These are phyloP conservation scores for Gonium pectorale DNA, from an alignment of 139 green algal species.

Conservation along the genomic window DNA sequence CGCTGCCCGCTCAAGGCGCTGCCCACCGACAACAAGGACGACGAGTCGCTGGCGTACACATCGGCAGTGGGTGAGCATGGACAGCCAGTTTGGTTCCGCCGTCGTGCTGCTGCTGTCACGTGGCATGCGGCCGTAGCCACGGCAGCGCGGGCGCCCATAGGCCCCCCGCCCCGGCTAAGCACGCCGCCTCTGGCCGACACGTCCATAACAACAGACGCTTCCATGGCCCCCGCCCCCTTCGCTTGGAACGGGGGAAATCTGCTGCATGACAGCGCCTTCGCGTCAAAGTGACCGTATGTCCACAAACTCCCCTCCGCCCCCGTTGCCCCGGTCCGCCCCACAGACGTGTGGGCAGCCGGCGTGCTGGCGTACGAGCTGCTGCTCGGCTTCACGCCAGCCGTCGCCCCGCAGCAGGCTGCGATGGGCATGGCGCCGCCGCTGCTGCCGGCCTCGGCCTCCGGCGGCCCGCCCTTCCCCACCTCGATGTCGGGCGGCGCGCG, in stretches of 20 bases:
- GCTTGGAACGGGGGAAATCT: no score
- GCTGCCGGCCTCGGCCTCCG: background rate
- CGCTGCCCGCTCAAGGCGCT: constrained; percentile 52
- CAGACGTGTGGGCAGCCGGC: constrained; percentile 40
- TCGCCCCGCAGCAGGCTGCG: background rate
- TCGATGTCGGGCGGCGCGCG: background rate
- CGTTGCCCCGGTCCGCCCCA: no score
- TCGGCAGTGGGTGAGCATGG: constrained; percentile 30
- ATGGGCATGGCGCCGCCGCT: no score
- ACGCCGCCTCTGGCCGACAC: no score
- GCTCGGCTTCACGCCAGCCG: constrained; percentile 23
- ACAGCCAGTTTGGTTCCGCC: background rate
- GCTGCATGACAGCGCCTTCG: no score
- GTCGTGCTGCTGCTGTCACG: background rate
- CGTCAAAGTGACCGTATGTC: no score
- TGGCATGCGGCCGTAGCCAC: background rate
- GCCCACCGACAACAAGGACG: constrained; percentile 53
- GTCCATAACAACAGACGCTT: no score
- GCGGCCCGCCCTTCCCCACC: constrained; percentile 9
- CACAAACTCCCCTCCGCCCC: no score
- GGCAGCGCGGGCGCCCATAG: no score
- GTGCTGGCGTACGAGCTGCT: constrained; percentile 42
- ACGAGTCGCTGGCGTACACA: constrained; percentile 46
- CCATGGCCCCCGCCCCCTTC: no score
- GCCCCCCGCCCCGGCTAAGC: no score